These are phyloP conservation scores for Puya raimondii DNA, from an alignment of 176 grass and related monocot genomes.

Conservation along the genomic window DNA sequence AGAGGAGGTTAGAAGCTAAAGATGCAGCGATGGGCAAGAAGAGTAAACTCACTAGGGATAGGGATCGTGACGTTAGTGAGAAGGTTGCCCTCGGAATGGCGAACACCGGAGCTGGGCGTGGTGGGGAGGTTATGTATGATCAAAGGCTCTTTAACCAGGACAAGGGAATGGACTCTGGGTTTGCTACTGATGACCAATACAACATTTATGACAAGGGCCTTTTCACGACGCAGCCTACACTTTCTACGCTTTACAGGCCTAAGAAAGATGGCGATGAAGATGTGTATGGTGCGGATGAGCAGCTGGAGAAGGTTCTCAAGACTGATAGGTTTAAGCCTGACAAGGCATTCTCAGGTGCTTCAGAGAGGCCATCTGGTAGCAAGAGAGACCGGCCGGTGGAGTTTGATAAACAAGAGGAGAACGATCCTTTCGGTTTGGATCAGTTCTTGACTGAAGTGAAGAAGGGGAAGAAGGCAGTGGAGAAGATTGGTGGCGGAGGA, in stretches of 20 bases:
- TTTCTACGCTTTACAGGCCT: slow-evolving; percentile 77
- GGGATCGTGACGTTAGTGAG: slow-evolving; percentile 87
- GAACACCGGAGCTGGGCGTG: slow-evolving; percentile 43
- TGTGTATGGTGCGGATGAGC: slow-evolving; percentile 68
- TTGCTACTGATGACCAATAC: slow-evolving; percentile 79
- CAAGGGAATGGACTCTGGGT: slow-evolving; percentile 98
- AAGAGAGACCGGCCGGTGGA: slow-evolving; percentile 88
- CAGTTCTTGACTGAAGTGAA: slow-evolving; percentile 98
- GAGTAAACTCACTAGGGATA: slow-evolving; percentile 82
- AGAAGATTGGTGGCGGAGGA: slow-evolving; percentile 86
- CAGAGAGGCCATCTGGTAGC: slow-evolving; percentile 38
- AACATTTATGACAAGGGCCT: slow-evolving; percentile 89
- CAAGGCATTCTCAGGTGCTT: slow-evolving; percentile 67
- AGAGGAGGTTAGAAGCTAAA: slow-evolving; percentile 78
- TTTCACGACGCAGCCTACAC: slow-evolving; percentile 52
- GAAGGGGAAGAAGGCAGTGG: slow-evolving; percentile 90
- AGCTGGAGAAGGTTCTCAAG: slow-evolving; percentile 82
- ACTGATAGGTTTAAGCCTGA: slow-evolving; percentile 90
- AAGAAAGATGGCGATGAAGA: slow-evolving; percentile 93
- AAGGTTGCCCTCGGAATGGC: slow-evolving; percentile 97
- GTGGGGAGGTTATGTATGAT: slow-evolving; percentile 92
- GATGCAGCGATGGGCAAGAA: slow-evolving; percentile 85
- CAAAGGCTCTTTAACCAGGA: slow-evolving; percentile 97
- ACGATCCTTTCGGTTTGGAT: slow-evolving; percentile 81
- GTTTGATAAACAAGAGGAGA: slow-evolving; percentile 90